These are phyloP conservation scores for Phenoliferia sp. DNA, from an alignment of 1,284 basidiomycete genomes.

Conservation along the genomic window DNA sequence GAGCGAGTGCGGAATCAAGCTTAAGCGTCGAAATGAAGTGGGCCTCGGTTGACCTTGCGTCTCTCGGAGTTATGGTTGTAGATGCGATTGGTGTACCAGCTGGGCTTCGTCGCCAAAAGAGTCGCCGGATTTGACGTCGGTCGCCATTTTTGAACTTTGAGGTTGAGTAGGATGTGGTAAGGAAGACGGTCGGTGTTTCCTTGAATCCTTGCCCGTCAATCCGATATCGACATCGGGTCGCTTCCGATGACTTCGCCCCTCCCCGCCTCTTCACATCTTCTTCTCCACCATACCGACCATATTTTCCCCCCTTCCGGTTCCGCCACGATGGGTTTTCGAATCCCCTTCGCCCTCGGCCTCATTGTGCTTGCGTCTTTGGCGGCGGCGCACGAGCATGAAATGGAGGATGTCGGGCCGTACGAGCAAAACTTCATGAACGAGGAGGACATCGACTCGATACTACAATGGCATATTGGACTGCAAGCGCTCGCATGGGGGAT, in stretches of 20 bases:
- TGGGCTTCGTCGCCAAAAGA: constrained; percentile 29
- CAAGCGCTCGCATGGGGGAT: constrained; percentile 33
- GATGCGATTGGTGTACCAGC: constrained; percentile 18
- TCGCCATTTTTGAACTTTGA: too few relatives aligned
- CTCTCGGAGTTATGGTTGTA: background rate
- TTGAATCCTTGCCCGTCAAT: too few relatives aligned
- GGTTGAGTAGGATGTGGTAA: too few relatives aligned
- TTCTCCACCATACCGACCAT: too few relatives aligned
- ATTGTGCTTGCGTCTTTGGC: background rate
- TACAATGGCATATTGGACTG: constrained; percentile 31
- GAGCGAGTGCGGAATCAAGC: background rate
- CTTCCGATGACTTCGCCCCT: too few relatives aligned
- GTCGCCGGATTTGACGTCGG: background rate
- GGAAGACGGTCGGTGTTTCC: too few relatives aligned
- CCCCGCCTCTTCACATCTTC: too few relatives aligned
- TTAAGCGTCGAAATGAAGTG: background rate
- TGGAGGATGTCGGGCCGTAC: constrained; percentile 21
- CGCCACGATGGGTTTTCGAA: too few relatives aligned
- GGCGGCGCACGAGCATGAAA: constrained; percentile 18
- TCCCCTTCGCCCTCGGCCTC: too few relatives aligned
- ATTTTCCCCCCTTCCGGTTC: too few relatives aligned
- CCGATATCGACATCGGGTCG: too few relatives aligned
- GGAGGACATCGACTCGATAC: constrained; percentile 22
- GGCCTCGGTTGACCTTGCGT: background rate
- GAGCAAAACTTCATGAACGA: constrained; percentile 30